A percentile compares a stretch with the other conserved stretches of the same genome.
Evolutionary conservation across 2,329 filamentous ascomycete species (phyloP).

Genomic region (Ophiostoma perfectum): DNA sequence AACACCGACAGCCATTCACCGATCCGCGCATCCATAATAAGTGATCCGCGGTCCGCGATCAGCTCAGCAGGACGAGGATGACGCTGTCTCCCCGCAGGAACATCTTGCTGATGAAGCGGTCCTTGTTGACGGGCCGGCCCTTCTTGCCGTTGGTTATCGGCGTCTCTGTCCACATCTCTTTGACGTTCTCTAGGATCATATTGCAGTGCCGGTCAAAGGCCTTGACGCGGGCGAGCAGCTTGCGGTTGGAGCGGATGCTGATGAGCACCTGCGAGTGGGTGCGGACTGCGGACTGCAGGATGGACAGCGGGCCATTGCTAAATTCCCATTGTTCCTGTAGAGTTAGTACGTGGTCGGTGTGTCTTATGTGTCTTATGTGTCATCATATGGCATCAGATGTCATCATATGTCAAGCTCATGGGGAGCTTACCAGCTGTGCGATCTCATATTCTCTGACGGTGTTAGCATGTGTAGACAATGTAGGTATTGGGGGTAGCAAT

Average conservation of each 20-base stretch:
- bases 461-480: constrained; percentile 3
- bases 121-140: constrained; percentile 90
- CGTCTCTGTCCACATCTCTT: constrained; percentile 99
- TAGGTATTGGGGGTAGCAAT: too few relatives aligned
- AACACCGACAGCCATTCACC: not conserved
- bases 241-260: constrained; percentile 96
- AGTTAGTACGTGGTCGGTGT: not conserved
- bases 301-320: constrained; percentile 60
- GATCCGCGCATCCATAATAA: too few relatives aligned
- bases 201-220: constrained; percentile 99
- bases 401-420: too few relatives aligned
- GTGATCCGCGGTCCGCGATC: too few relatives aligned
- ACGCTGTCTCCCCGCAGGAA: constrained; percentile 84
- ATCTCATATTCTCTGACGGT: constrained; percentile 77
- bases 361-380: too few relatives aligned
- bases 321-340: constrained; percentile 50
- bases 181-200: constrained; percentile 54
- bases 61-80: constrained; percentile 79
- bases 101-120: constrained; percentile 98
- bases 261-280: constrained; percentile 94
- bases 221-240: constrained; percentile 94
- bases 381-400: too few relatives aligned
- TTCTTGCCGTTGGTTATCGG: constrained; percentile 82
- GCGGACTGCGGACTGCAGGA: constrained; percentile 93
- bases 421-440: constrained; percentile 50